Evolutionary conservation across 352 stramenopile genomes (phyloP).

Genomic region (Nothophytophthora sp.): DNA sequence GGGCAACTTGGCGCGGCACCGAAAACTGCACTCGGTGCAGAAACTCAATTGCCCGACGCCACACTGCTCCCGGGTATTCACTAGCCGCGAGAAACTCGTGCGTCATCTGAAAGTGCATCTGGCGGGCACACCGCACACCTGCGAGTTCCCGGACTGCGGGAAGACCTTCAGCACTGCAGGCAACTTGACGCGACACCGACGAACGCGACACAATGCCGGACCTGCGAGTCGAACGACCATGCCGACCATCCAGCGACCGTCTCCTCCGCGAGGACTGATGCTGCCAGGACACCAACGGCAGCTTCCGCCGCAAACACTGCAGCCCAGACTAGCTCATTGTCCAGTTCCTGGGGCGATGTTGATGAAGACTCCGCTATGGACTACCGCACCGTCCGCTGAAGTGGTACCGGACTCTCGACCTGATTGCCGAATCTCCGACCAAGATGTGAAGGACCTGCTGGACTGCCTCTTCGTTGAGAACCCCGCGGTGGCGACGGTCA

Average conservation of each 20-base stretch:
- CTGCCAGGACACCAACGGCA: constrained; percentile 19
- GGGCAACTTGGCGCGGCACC: constrained; percentile 71
- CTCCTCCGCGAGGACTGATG: constrained; percentile 16
- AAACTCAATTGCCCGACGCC: constrained; percentile 49
- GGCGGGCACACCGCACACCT: constrained; percentile 52
- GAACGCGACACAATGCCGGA: constrained; percentile 40
- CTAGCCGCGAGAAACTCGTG: constrained; percentile 50
- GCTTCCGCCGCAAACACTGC: constrained; percentile 13
- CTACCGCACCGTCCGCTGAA: constrained; percentile 10
- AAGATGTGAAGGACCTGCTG: constrained; percentile 40
- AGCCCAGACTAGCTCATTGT: constrained; percentile 16
- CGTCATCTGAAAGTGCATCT: constrained; percentile 53
- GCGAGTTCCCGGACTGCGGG: constrained; percentile 40
- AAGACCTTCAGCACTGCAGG: constrained; percentile 63
- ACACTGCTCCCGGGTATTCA: constrained; percentile 49
- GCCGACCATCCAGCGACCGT: constrained; percentile 9
- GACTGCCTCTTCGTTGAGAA: constrained; percentile 42
- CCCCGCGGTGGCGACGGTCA: constrained; percentile 15
- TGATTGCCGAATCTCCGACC: constrained; percentile 33
- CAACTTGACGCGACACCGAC: constrained; percentile 60
- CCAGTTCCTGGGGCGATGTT: constrained; percentile 25
- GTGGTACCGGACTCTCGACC: constrained; percentile 4
- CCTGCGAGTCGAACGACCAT: constrained; percentile 1
- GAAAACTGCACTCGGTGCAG: constrained; percentile 55
- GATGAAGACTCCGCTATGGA: constrained; percentile 22